Evolutionary conservation across 306 rosid genomes (phyloP).

Genomic region (Trifolium pratense): DNA sequence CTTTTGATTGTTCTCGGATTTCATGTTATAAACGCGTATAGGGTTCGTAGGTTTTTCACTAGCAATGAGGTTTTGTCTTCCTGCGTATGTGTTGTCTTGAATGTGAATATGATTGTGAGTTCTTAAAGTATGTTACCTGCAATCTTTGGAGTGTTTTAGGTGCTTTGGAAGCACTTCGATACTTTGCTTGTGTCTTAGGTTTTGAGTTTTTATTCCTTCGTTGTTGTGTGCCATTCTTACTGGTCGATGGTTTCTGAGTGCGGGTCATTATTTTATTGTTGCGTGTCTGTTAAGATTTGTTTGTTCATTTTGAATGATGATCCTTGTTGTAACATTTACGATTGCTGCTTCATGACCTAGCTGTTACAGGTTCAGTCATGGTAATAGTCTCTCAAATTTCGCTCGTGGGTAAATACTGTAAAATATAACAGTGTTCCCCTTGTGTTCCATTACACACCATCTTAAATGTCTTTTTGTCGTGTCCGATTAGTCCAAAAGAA

Average conservation of each 20-base stretch:
- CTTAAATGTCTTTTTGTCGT: constrained; percentile 3
- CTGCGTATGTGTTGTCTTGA: background rate
- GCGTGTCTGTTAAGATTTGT: background rate
- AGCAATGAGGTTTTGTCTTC: background rate
- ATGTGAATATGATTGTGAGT: constrained; percentile 1
- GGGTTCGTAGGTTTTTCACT: background rate
- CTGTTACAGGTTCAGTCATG: constrained; percentile 5
- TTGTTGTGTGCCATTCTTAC: background rate
- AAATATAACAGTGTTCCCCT: background rate
- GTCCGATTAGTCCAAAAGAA: background rate
- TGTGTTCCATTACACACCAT: background rate
- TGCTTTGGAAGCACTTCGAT: constrained; percentile 7
- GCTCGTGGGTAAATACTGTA: background rate
- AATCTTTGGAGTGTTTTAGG: background rate
- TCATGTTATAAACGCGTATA: no score
- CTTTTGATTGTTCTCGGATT: background rate
- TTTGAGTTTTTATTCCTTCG: constrained; percentile 28
- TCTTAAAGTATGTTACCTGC: constrained; percentile 8
- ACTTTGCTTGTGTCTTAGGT: background rate
- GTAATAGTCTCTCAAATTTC: background rate
- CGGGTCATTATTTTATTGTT: background rate
- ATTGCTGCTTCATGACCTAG: background rate
- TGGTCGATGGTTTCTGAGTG: background rate
- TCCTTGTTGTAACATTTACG: background rate
- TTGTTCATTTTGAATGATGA: background rate